Percentiles rank a stretch among this genome's conserved stretches.
Evolutionary conservation across 2,329 filamentous ascomycete species (phyloP).

Genomic region (Shiraia bambusicola): DNA sequence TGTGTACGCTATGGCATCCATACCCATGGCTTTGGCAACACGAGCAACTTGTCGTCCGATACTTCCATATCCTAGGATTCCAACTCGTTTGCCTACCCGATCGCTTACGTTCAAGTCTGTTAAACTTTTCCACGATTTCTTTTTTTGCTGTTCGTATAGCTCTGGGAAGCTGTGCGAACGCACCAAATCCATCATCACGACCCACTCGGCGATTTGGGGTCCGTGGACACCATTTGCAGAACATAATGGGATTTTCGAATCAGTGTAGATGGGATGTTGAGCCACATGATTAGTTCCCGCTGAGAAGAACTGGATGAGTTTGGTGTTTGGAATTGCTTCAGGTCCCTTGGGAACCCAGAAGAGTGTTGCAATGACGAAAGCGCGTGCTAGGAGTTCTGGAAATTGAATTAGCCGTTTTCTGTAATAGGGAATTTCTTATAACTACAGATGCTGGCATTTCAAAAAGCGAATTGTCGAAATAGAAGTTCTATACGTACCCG

Average conservation of each 20-base stretch:
- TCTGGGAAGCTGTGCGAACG: conserved; percentile 56
- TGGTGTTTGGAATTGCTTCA: conserved; percentile 42
- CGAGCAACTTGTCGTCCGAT: conserved; percentile 62
- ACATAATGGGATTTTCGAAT: conserved; percentile 56
- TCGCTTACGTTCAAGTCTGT: conserved; percentile 50
- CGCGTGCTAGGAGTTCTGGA: conserved; percentile 44
- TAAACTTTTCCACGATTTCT: conserved; percentile 54
- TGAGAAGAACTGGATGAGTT: conserved; percentile 59
- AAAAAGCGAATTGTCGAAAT: neutral
- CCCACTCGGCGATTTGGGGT: conserved; percentile 68
- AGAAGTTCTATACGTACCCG: conserved; percentile 32
- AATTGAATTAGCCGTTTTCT: neutral
- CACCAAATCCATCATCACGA: conserved; percentile 62
- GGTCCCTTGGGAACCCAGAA: conserved; percentile 46
- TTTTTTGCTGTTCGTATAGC: conserved; percentile 60
- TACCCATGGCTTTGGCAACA: conserved; percentile 65
- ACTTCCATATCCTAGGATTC: conserved; percentile 63
- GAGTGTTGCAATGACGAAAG: conserved; percentile 53
- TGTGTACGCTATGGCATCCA: conserved; percentile 74
- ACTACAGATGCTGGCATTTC: too few species aligned
- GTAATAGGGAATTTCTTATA: too few species aligned
- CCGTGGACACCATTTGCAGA: conserved; percentile 61
- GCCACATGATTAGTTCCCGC: conserved; percentile 60
- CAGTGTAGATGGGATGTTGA: conserved; percentile 55
- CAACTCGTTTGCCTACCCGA: conserved; percentile 59